Evolutionary conservation across 2,329 filamentous ascomycete genomes (phyloP).

Genomic region (Fusarium stilboides): DNA sequence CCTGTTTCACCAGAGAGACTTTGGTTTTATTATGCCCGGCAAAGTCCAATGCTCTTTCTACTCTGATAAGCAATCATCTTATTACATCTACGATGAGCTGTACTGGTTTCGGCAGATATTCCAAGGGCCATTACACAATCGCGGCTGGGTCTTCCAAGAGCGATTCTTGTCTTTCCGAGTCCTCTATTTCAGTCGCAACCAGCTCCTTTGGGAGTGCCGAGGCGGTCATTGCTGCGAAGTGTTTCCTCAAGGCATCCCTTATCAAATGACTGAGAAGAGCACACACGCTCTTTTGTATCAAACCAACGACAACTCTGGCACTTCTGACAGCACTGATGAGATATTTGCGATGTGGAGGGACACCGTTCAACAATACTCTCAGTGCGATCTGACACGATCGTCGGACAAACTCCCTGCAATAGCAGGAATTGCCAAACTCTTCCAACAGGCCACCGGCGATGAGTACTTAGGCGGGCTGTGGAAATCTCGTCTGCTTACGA

Average conservation of each 20-base stretch:
- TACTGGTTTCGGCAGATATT: too few relatives aligned
- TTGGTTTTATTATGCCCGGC: too few relatives aligned
- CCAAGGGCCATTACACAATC: background rate
- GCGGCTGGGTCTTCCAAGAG: slow-evolving; percentile 5
- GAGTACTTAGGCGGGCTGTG: background rate
- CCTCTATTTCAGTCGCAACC: background rate
- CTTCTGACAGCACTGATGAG: too few relatives aligned
- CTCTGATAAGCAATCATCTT: too few relatives aligned
- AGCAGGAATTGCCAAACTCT: slow-evolving; percentile 2
- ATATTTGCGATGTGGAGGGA: background rate
- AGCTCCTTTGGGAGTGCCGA: background rate
- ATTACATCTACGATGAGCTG: too few relatives aligned
- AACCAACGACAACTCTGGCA: too few relatives aligned
- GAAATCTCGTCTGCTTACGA: background rate
- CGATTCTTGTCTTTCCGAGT: background rate
- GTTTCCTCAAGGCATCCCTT: background rate
- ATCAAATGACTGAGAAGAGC: too few relatives aligned
- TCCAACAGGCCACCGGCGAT: background rate
- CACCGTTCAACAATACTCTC: background rate
- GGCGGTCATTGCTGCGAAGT: background rate
- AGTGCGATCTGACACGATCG: background rate
- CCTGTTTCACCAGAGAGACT: too few relatives aligned
- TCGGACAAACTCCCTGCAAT: background rate
- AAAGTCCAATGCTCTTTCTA: too few relatives aligned
- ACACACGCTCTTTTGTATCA: too few relatives aligned